A percentile compares a stretch with the other conserved stretches of the same genome.
phyloP scores from a whole-genome alignment of 2,329 filamentous ascomycete genomes.

The Dactylellina parvicollis region DNA sequence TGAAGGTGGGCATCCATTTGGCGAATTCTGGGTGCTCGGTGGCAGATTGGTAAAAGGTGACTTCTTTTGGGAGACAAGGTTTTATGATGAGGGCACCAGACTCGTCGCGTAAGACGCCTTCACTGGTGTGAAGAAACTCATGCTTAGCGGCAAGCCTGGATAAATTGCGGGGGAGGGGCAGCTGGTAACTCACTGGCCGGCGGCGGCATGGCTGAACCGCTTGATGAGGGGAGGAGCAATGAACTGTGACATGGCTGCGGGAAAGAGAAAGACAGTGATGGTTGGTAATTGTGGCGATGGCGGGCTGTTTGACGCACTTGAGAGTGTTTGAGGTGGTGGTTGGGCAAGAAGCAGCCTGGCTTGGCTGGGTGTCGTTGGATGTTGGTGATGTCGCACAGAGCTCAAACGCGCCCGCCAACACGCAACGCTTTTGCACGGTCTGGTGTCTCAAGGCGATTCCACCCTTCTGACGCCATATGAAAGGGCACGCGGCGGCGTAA shows the following conservation, averaged over 20 bases:
- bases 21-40: conserved; percentile 76
- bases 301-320: too few relatives aligned
- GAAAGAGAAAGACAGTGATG: not conserved
- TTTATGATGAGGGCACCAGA: conserved; percentile 91
- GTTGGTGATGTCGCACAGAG: too few relatives aligned
- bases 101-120: conserved; percentile 85
- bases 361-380: too few relatives aligned
- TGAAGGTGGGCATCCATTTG: conserved; percentile 82
- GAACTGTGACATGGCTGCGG: conserved; percentile 4
- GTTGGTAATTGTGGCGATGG: too few relatives aligned
- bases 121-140: conserved; percentile 66
- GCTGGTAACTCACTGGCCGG: conserved; percentile 81
- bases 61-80: conserved; percentile 85
- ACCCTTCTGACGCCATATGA: too few relatives aligned
- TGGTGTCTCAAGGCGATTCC: too few relatives aligned
- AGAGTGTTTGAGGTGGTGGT: too few relatives aligned
- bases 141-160: not conserved
- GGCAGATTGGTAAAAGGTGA: conserved; percentile 85
- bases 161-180: conserved; percentile 8
- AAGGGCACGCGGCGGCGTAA: too few relatives aligned
- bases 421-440: too few relatives aligned
- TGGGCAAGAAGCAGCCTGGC: too few relatives aligned
- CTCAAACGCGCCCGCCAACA: too few relatives aligned
- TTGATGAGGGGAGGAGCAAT: conserved; percentile 52
- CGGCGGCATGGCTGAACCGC: conserved; percentile 78